Evolutionary conservation across 2,329 filamentous ascomycete genomes (phyloP).

Genomic region (Drechslerella dactyloides): DNA sequence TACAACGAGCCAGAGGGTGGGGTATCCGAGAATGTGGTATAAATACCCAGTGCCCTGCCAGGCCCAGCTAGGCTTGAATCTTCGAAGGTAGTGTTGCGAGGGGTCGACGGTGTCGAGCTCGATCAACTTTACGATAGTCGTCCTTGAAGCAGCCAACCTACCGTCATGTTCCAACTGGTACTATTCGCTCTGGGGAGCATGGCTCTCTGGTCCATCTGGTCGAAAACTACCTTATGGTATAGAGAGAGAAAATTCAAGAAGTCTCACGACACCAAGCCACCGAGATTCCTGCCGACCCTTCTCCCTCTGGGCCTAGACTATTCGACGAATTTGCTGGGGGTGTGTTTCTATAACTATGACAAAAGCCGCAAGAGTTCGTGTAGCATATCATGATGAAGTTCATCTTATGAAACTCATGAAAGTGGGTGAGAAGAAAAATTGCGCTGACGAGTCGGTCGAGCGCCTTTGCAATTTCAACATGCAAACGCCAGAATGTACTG

Average conservation of each 20-base stretch:
- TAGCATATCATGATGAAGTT: conserved; percentile 12
- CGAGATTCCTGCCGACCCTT: neutral
- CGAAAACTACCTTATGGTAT: conserved; percentile 5
- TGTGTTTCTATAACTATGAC: neutral
- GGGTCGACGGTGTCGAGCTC: no score
- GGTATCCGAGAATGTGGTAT: no score
- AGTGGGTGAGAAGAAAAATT: no score
- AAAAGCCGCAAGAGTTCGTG: conserved; percentile 2
- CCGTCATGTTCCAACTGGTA: neutral
- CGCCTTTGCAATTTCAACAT: neutral
- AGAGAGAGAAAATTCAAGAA: conserved; percentile 21
- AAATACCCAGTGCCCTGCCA: no score
- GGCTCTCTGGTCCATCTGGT: conserved; percentile 8
- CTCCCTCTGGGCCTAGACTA: conserved; percentile 22
- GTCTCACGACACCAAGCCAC: conserved; percentile 11
- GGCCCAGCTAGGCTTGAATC: no score
- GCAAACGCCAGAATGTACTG: neutral
- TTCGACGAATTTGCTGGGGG: conserved; percentile 3
- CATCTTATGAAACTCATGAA: no score
- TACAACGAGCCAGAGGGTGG: no score
- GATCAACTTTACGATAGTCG: no score
- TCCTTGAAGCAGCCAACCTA: no score
- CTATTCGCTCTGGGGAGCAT: neutral
- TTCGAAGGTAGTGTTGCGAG: no score
- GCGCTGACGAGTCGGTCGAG: neutral